phyloP scores from a whole-genome alignment of 208 protist species.

The Trypanosoma rangeli region DNA sequence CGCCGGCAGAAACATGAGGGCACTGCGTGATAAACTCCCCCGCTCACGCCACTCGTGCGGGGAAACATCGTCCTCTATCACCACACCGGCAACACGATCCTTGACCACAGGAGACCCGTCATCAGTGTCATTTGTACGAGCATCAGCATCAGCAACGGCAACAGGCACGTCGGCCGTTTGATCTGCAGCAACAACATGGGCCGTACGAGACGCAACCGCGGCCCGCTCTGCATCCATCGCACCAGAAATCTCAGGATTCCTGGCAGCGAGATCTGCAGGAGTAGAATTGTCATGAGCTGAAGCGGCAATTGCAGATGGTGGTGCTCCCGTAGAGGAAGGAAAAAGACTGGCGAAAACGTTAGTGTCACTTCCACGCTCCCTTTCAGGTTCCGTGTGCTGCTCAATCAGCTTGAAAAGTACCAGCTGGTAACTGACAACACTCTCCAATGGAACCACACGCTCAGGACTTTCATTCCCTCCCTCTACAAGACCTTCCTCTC shows the following conservation, averaged over 20 bases:
- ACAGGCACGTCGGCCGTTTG: not conserved
- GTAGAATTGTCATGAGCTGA: not conserved
- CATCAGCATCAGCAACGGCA: not conserved
- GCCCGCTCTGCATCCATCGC: not conserved
- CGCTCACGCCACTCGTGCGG: not conserved
- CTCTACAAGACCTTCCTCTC: not conserved
- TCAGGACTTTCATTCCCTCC: not conserved
- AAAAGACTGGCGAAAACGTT: not conserved
- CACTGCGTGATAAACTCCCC: not conserved
- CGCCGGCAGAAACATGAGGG: not conserved
- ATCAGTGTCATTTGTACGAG: not conserved
- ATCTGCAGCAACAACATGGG: not conserved
- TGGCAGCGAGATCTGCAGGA: not conserved
- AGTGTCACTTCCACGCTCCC: slow-evolving; percentile 9
- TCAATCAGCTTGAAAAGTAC: slow-evolving; percentile 42
- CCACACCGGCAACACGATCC: not conserved
- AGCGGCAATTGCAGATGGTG: not conserved
- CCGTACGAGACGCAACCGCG: not conserved
- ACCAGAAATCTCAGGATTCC: not conserved
- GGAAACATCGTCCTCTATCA: not conserved
- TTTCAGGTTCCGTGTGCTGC: not conserved
- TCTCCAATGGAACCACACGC: slow-evolving; percentile 14
- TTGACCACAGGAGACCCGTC: not conserved
- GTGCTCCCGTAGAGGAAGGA: not conserved
- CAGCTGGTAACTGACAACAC: slow-evolving; percentile 50